Conservation (phyloP, 2,329 filamentous ascomycete species). For the Aspergillus hortae region DNA sequence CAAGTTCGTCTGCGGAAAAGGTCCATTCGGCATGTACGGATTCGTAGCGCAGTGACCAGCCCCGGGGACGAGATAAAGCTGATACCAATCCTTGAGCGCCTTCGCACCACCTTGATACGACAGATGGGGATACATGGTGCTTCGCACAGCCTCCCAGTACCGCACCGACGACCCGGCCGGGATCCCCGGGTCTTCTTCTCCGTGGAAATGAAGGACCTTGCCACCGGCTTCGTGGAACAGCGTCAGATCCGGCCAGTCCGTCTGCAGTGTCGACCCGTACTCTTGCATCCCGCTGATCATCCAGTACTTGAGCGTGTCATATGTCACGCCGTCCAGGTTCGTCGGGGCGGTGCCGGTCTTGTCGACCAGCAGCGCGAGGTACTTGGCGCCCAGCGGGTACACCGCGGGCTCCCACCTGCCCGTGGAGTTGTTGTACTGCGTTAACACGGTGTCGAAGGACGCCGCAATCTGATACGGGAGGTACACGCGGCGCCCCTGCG, state of each 20-base stretch:
- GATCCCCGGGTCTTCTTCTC: conserved; percentile 53
- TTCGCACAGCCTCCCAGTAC: conserved; percentile 54
- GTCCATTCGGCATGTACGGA: conserved; percentile 40
- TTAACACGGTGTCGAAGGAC: conserved; percentile 22
- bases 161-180: conserved; percentile 53
- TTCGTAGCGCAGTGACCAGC: conserved; percentile 52
- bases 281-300: conserved; percentile 49
- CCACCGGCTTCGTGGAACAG: conserved; percentile 49
- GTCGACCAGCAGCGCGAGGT: conserved; percentile 28
- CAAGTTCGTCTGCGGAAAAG: conserved; percentile 47
- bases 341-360: conserved; percentile 32
- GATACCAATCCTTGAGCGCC: conserved; percentile 52
- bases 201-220: conserved; percentile 58
- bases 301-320: conserved; percentile 56
- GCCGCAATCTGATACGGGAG: conserved; percentile 29
- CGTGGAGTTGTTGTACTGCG: conserved; percentile 23
- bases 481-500: conserved; percentile 39
- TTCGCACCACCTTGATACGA: conserved; percentile 36
- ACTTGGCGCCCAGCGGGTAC: conserved; percentile 38
- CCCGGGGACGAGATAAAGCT: conserved; percentile 53
- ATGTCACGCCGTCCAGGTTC: conserved; percentile 48
- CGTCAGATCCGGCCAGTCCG: conserved; percentile 52
- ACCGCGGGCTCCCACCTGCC: conserved; percentile 29
- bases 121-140: conserved; percentile 47
- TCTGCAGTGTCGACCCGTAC: conserved; percentile 53